phyloP scores from a whole-genome alignment of 176 grass and related monocot species.

The Aegilops bicornis region DNA sequence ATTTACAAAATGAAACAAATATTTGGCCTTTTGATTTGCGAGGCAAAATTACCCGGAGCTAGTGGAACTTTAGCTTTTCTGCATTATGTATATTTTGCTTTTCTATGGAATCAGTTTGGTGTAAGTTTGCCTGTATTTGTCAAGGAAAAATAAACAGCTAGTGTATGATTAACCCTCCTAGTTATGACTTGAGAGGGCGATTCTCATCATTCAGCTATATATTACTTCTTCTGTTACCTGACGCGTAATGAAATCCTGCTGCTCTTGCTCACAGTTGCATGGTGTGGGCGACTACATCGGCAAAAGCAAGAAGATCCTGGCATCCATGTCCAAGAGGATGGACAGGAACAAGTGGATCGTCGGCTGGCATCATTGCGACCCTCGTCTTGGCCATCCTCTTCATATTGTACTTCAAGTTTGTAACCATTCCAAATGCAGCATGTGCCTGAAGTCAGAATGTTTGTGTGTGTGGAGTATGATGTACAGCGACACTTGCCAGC shows the following conservation, averaged over 20 bases:
- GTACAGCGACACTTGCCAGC: slow-evolving; percentile 20
- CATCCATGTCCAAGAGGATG: slow-evolving; percentile 90
- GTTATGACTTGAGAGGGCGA: background rate
- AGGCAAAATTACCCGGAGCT: background rate
- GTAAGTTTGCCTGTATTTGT: background rate
- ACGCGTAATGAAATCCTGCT: background rate
- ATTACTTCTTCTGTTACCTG: background rate
- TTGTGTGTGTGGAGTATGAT: slow-evolving; percentile 16
- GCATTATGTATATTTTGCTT: background rate
- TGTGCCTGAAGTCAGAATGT: background rate
- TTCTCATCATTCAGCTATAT: background rate
- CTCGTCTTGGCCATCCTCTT: slow-evolving; percentile 78
- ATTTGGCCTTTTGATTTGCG: background rate
- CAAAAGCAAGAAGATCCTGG: slow-evolving; percentile 92
- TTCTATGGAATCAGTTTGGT: background rate
- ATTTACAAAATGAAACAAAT: background rate
- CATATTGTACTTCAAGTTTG: slow-evolving; percentile 85
- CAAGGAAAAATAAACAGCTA: background rate
- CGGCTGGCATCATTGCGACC: slow-evolving; percentile 51
- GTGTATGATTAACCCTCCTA: background rate
- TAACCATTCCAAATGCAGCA: background rate
- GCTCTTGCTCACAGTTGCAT: slow-evolving; percentile 50
- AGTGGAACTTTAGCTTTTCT: background rate
- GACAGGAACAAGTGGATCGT: slow-evolving; percentile 97
- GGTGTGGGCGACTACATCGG: slow-evolving; percentile 79